Percentiles rank a stretch among this genome's conserved stretches.
phyloP scores from a whole-genome alignment of 345 rosid genomes.

The Dipteronia sinensis region DNA sequence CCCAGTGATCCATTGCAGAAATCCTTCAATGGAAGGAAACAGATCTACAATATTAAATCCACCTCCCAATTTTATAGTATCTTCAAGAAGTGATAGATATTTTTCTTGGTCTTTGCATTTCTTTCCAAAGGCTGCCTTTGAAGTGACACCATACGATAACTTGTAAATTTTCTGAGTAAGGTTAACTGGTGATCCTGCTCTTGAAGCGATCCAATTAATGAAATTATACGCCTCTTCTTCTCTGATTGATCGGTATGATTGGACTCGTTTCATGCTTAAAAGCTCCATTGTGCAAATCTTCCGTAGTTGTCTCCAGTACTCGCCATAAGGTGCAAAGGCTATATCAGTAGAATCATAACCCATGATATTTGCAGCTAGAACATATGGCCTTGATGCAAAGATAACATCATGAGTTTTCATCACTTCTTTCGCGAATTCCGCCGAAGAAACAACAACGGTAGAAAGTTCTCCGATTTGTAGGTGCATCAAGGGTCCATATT shows the following conservation, averaged over 20 bases:
- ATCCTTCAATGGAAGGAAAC: conserved; percentile 31
- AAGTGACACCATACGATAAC: too few relatives aligned
- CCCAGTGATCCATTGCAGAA: conserved; percentile 25
- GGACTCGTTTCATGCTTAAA: conserved; percentile 25
- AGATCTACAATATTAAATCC: conserved; percentile 29
- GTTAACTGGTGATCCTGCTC: too few relatives aligned
- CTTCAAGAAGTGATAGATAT: neutral
- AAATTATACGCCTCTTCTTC: conserved; percentile 28
- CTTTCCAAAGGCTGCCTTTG: conserved; percentile 21
- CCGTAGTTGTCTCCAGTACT: neutral
- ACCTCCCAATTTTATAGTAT: neutral
- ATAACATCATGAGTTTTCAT: conserved; percentile 35
- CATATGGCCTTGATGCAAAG: too few relatives aligned
- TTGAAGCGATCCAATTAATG: neutral
- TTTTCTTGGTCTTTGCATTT: conserved; percentile 25
- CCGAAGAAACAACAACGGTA: too few relatives aligned
- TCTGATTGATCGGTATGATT: conserved; percentile 25
- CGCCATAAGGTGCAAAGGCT: too few relatives aligned
- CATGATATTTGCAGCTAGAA: too few relatives aligned
- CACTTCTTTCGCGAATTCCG: too few relatives aligned
- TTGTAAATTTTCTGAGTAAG: too few relatives aligned
- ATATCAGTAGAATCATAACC: too few relatives aligned
- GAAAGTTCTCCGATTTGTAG: too few relatives aligned
- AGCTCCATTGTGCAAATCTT: conserved; percentile 29
- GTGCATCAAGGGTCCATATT: too few relatives aligned